These are phyloP conservation scores for Trichoderma sp. DNA, from an alignment of 2,329 filamentous ascomycete species.

Conservation along the genomic window DNA sequence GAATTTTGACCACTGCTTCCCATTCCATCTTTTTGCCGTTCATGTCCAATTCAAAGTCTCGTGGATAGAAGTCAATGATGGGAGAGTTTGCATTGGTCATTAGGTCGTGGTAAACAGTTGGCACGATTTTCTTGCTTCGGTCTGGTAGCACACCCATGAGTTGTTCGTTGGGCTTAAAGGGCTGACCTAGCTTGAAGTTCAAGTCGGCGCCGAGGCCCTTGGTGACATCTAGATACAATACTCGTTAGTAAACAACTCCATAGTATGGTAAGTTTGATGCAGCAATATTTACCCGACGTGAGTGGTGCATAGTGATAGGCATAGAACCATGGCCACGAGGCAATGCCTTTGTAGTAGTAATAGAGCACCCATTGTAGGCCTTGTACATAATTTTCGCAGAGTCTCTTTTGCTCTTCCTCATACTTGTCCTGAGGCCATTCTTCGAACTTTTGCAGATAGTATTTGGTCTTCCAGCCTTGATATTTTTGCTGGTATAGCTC, in stretches of 20 bases:
- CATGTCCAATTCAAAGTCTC: constrained; percentile 98
- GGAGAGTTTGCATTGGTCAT: constrained; percentile 91
- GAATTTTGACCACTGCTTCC: constrained; percentile 99
- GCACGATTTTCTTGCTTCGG: constrained; percentile 95
- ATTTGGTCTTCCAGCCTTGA: constrained; percentile 87
- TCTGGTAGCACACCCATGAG: constrained; percentile 98
- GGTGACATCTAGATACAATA: constrained; percentile 67
- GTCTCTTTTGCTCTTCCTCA: constrained; percentile 69
- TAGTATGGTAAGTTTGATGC: background rate
- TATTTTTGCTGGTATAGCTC: constrained; percentile 90
- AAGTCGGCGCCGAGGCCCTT: constrained; percentile 85
- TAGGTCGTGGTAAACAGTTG: constrained; percentile 79
- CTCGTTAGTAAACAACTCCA: constrained; percentile 29
- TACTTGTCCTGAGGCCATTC: constrained; percentile 83
- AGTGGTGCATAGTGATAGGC: constrained; percentile 95
- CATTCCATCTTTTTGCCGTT: constrained; percentile 99
- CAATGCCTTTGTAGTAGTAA: constrained; percentile 97
- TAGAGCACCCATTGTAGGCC: constrained; percentile 97
- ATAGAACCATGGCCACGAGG: constrained; percentile 99
- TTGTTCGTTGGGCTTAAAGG: constrained; percentile 93
- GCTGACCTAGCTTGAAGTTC: constrained; percentile 90
- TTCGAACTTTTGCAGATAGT: constrained; percentile 86
- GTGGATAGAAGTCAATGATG: constrained; percentile 96
- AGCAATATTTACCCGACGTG: constrained; percentile 69
- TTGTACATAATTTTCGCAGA: constrained; percentile 96